phyloP scores from a whole-genome alignment of 1,139 yeast genomes.

The Yamadazyma atlantica region DNA sequence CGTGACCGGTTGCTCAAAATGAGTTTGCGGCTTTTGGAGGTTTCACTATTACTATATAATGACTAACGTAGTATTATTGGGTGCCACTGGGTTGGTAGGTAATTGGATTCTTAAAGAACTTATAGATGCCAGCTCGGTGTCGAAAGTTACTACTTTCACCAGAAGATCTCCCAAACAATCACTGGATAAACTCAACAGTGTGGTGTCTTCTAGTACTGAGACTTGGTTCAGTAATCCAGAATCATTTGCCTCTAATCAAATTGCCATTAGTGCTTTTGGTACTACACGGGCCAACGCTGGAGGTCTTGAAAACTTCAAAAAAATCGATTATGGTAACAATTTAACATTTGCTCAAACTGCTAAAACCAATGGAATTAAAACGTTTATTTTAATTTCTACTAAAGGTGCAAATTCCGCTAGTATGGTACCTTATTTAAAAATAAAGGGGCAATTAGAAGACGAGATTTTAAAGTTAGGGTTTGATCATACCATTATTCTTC shows the following conservation, averaged over 20 bases:
- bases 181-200: slow-evolving; percentile 23
- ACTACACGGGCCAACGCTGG: slow-evolving; percentile 69
- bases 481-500: slow-evolving; percentile 63
- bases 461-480: slow-evolving; percentile 57
- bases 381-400: slow-evolving; percentile 64
- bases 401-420: slow-evolving; percentile 57
- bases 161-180: slow-evolving; percentile 34
- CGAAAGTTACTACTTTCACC: slow-evolving; percentile 43
- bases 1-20: too few relatives aligned
- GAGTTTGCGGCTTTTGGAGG: too few relatives aligned
- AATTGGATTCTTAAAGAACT: slow-evolving; percentile 41
- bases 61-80: slow-evolving; percentile 35
- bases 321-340: slow-evolving; percentile 71
- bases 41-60: background rate
- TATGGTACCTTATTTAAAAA: slow-evolving; percentile 52
- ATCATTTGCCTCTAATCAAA: slow-evolving; percentile 10
- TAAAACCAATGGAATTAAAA: slow-evolving; percentile 59
- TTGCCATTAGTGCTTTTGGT: slow-evolving; percentile 51
- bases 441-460: slow-evolving; percentile 67
- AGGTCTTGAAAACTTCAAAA: slow-evolving; percentile 54
- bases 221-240: slow-evolving; percentile 37
- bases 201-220: slow-evolving; percentile 36
- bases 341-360: slow-evolving; percentile 67
- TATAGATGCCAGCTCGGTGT: slow-evolving; percentile 25
- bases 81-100: slow-evolving; percentile 68